Conservation (phyloP, 305 asterid genomes). For the Fraxinus velutina region DNA sequence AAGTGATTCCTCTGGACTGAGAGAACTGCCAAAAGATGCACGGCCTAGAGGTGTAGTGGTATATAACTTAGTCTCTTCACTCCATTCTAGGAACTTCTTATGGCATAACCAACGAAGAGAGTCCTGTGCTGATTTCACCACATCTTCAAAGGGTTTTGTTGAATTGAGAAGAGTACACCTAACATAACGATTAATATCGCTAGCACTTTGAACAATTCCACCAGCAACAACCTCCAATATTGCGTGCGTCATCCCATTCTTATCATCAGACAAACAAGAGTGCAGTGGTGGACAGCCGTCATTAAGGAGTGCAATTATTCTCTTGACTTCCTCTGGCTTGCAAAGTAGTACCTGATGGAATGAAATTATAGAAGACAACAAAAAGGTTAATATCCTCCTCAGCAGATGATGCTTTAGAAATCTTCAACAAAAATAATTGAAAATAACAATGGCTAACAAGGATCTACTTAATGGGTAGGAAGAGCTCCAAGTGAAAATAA, state of each 20-base stretch:
- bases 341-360: slow-evolving; percentile 73
- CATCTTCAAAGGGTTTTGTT: slow-evolving; percentile 92
- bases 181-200: slow-evolving; percentile 90
- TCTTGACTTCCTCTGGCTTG: slow-evolving; percentile 88
- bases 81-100: slow-evolving; percentile 88
- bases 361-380: slow-evolving; percentile 17
- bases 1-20: slow-evolving; percentile 95
- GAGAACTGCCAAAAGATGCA: slow-evolving; percentile 97
- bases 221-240: slow-evolving; percentile 98
- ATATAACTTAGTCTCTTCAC: slow-evolving; percentile 85
- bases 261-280: slow-evolving; percentile 97
- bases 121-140: slow-evolving; percentile 97
- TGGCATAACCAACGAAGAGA: slow-evolving; percentile 96
- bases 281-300: slow-evolving; percentile 85
- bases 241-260: slow-evolving; percentile 99
- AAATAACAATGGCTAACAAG: neutral
- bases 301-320: slow-evolving; percentile 65
- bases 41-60: slow-evolving; percentile 94
- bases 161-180: slow-evolving; percentile 98
- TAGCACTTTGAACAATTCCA: slow-evolving; percentile 97
- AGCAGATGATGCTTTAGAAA: slow-evolving; percentile 13
- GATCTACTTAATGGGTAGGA: slow-evolving; percentile 14
- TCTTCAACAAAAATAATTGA: slow-evolving; percentile 5
- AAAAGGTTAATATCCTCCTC: slow-evolving; percentile 11
- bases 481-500: slow-evolving; percentile 11